Conservation (phyloP, 805 yeast species). For the Starmerella asiatica region DNA sequence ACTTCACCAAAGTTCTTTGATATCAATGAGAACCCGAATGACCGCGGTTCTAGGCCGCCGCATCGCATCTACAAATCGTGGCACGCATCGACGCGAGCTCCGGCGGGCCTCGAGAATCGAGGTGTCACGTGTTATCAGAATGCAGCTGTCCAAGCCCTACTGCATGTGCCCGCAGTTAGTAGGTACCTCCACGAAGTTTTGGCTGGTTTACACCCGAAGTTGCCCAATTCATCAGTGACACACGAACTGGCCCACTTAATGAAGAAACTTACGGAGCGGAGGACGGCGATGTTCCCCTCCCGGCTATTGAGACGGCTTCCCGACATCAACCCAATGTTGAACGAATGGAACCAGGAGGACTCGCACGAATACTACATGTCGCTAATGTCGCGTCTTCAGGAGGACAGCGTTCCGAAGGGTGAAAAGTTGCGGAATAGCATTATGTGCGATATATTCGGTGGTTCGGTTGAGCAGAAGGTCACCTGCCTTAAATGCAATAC, state of each 20-base stretch:
- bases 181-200: slow-evolving; percentile 63
- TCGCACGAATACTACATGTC: slow-evolving; percentile 96
- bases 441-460: slow-evolving; percentile 89
- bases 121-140: slow-evolving; percentile 97
- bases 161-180: slow-evolving; percentile 82
- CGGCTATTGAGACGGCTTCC: slow-evolving; percentile 55
- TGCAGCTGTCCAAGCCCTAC: slow-evolving; percentile 79
- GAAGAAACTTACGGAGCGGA: slow-evolving; percentile 22
- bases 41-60: slow-evolving; percentile 51
- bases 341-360: slow-evolving; percentile 96
- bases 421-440: slow-evolving; percentile 65
- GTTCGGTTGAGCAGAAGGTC: slow-evolving; percentile 69
- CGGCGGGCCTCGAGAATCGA: slow-evolving; percentile 68
- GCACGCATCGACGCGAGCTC: slow-evolving; percentile 32
- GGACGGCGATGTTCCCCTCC: slow-evolving; percentile 57
- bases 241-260: slow-evolving; percentile 24
- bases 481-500: slow-evolving; percentile 73
- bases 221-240: slow-evolving; percentile 21
- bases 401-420: slow-evolving; percentile 87
- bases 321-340: slow-evolving; percentile 91
- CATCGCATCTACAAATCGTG: slow-evolving; percentile 57
- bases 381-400: slow-evolving; percentile 72
- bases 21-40: slow-evolving; percentile 43
- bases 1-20: slow-evolving; percentile 36
- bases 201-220: slow-evolving; percentile 34